Conservation (phyloP, 164 flowering plant species). For the Magnolia kwangsiensis region DNA sequence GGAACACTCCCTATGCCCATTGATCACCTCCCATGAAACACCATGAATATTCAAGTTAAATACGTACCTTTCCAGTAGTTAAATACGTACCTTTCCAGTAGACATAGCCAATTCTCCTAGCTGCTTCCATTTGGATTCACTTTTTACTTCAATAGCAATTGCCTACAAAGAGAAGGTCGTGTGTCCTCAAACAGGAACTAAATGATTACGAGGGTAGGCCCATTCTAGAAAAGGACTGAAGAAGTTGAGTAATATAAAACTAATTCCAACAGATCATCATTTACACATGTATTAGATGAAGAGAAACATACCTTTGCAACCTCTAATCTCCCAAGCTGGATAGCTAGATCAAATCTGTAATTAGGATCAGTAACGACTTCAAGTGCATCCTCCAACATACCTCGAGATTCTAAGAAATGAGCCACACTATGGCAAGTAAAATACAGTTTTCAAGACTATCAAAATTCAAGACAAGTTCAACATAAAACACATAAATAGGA, state of each 20-base stretch:
- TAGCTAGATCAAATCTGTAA: slow-evolving; percentile 91
- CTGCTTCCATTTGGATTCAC: slow-evolving; percentile 98
- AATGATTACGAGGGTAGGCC: background rate
- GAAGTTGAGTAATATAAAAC: background rate
- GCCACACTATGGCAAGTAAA: slow-evolving; percentile 57
- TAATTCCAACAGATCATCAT: background rate
- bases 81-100: slow-evolving; percentile 91
- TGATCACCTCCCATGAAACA: background rate
- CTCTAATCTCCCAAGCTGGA: slow-evolving; percentile 85
- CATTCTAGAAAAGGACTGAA: background rate
- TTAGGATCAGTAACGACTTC: slow-evolving; percentile 98
- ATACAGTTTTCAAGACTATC: background rate
- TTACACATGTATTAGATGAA: background rate
- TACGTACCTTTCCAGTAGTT: too few relatives aligned
- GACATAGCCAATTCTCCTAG: slow-evolving; percentile 98
- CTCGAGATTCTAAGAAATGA: slow-evolving; percentile 91
- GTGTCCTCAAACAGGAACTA: background rate
- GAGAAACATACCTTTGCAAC: slow-evolving; percentile 67
- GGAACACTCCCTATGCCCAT: background rate
- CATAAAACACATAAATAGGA: background rate
- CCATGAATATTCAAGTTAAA: background rate
- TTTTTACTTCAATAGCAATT: slow-evolving; percentile 78
- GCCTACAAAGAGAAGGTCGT: slow-evolving; percentile 40
- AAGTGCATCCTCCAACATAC: slow-evolving; percentile 91
- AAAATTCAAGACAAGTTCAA: slow-evolving; percentile 8